Conservation (phyloP, 192 early-diverging fungal genomes). For the Coemansia sp. region DNA sequence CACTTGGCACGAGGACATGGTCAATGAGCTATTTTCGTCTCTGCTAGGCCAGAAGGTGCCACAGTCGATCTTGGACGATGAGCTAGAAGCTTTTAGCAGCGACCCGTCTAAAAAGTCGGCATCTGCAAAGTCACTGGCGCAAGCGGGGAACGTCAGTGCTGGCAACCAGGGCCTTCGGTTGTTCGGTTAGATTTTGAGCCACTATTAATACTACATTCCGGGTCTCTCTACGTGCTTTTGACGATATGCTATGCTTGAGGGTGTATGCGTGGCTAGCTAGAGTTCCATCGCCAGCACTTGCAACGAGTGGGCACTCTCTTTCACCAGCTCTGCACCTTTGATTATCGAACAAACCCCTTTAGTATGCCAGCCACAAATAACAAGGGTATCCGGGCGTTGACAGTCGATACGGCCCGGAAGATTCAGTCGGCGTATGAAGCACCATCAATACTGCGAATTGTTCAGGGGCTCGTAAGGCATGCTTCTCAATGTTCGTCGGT, state of each 20-base stretch:
- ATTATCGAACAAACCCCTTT: background rate
- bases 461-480: constrained; percentile 36
- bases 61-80: constrained; percentile 40
- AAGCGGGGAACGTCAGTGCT: constrained; percentile 18
- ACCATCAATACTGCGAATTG: constrained; percentile 20
- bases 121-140: constrained; percentile 7
- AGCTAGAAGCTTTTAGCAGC: constrained; percentile 5
- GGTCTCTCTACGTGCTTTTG: background rate
- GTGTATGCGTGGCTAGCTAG: background rate
- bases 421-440: constrained; percentile 33
- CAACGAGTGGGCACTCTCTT: background rate
- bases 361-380: background rate
- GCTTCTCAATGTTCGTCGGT: background rate
- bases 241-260: background rate
- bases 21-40: constrained; percentile 83
- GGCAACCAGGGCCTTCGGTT: constrained; percentile 32
- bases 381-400: background rate
- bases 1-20: constrained; percentile 92
- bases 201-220: background rate
- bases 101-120: background rate
- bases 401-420: constrained; percentile 12
- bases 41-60: constrained; percentile 70
- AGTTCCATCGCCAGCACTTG: background rate
- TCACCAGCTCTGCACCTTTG: background rate
- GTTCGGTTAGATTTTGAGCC: constrained; percentile 26